Conservation (phyloP, 129 eudicot species). For the Logfia minima region DNA sequence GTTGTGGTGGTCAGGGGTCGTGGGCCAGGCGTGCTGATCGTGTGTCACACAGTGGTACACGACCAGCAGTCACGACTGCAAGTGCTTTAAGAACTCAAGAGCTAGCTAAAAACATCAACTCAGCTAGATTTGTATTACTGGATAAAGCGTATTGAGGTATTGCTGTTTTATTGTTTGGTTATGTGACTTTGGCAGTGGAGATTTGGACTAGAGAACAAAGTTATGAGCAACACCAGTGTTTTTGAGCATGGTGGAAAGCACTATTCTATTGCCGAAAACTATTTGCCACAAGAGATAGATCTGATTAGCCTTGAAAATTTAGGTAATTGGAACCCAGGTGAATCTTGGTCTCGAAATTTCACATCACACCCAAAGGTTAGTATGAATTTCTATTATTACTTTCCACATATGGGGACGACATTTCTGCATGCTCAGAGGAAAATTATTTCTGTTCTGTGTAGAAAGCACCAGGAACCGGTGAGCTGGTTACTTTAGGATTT, state of each 20-base stretch:
- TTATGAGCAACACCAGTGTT: conserved; percentile 35
- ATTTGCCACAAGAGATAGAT: conserved; percentile 36
- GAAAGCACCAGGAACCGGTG: conserved; percentile 38
- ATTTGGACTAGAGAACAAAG: conserved; percentile 30
- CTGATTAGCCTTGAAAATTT: conserved; percentile 28
- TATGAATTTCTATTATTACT: neutral
- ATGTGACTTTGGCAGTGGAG: conserved; percentile 31
- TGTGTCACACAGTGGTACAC: too few species aligned
- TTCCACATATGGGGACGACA: too few species aligned
- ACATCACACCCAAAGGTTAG: conserved; percentile 39
- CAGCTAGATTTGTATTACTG: too few species aligned
- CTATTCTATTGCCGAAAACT: conserved; percentile 33
- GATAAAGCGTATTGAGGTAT: too few species aligned
- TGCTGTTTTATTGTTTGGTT: neutral
- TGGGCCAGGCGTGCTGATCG: too few species aligned
- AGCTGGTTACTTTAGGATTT: conserved; percentile 27
- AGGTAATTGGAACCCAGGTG: conserved; percentile 22
- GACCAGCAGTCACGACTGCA: too few species aligned
- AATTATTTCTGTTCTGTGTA: neutral
- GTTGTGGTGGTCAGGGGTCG: too few species aligned
- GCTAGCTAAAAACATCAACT: too few species aligned
- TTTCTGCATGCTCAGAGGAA: neutral
- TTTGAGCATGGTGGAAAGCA: conserved; percentile 39
- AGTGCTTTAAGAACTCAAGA: too few species aligned
- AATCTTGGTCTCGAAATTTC: conserved; percentile 33